Evolutionary conservation across 768 basidiomycete genomes (phyloP), one percentile per base, ranked within the genome.

Genomic region (Gyrodon lividus): DNA sequence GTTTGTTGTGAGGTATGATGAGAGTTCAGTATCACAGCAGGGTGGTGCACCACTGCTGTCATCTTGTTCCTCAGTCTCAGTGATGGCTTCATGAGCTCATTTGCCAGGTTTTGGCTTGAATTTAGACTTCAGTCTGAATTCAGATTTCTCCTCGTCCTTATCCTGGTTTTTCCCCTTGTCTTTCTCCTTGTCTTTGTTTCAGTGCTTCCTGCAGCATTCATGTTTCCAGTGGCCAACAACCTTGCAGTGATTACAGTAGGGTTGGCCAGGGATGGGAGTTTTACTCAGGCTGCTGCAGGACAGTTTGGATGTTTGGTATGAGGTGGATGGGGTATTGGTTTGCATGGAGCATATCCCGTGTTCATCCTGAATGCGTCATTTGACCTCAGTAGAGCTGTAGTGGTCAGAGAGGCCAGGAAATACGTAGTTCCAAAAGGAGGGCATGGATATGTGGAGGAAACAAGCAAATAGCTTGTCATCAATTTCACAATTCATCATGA

Each of bases 201-300:
- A 17, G 3, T 19, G 26, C 24, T 44, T 51, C 4, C 22, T 24
- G 14, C 26, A 37, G 50, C 50, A 51, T 34, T 51, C 50, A 9
- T 24, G 13, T 24, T 42, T 51, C 23, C 30, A 44, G 19, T 51
- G 50, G 44, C 50, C 31, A 16, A 8, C 8, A 7, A 51, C 19
- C 17, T 34, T 43, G 43, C 50, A 51, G 19, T 51, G 44, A 17
- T 35, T 13, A 6, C 42, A 43, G 14, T 43, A 51, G 19, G 50
- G 50, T 44, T 51, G 50, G 3, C 50, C 33, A 5, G 50, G 41
- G 17, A 51, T 24, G 17, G 50, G 50, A 17, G 41, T 43, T 6
- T 20, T 6, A 22, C 50, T 51, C 4, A 23, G 20, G 34, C 50
- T 31, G 19, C 38, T 3, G 13, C n/a, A 6, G 1, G 19, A 9